Conservation (phyloP, 306 rosid species). For the Vigna angularis region DNA sequence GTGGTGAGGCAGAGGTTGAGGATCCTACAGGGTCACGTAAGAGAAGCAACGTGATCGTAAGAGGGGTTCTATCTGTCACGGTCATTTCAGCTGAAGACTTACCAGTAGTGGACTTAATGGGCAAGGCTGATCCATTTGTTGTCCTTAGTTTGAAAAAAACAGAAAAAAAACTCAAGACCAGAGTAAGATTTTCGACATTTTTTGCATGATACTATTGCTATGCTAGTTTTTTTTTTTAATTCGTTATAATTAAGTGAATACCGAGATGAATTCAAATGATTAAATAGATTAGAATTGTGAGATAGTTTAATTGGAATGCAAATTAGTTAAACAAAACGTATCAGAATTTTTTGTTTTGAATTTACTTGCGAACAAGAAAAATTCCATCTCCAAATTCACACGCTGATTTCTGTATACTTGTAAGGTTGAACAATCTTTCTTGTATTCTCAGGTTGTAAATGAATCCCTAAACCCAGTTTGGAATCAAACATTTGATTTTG, state of each 20-base stretch:
- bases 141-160: constrained; percentile 80
- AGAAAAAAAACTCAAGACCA: constrained; percentile 74
- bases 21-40: constrained; percentile 48
- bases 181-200: constrained; percentile 63
- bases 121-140: constrained; percentile 95
- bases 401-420: constrained; percentile 10
- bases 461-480: constrained; percentile 89
- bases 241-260: background rate
- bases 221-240: background rate
- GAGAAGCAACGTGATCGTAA: constrained; percentile 75
- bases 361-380: constrained; percentile 9
- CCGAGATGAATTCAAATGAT: background rate
- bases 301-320: background rate
- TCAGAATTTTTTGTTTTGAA: background rate
- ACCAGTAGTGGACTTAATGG: constrained; percentile 79
- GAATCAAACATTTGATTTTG: constrained; percentile 96
- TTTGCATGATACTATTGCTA: background rate
- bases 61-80: constrained; percentile 92
- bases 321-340: background rate
- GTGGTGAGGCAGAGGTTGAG: constrained; percentile 38
- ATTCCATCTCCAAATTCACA: background rate
- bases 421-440: background rate
- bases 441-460: constrained; percentile 69
- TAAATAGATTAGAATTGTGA: background rate
- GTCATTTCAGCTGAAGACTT: constrained; percentile 91